phyloP scores from a whole-genome alignment of 208 protist genomes.

The Vickermania ingenoplastis region DNA sequence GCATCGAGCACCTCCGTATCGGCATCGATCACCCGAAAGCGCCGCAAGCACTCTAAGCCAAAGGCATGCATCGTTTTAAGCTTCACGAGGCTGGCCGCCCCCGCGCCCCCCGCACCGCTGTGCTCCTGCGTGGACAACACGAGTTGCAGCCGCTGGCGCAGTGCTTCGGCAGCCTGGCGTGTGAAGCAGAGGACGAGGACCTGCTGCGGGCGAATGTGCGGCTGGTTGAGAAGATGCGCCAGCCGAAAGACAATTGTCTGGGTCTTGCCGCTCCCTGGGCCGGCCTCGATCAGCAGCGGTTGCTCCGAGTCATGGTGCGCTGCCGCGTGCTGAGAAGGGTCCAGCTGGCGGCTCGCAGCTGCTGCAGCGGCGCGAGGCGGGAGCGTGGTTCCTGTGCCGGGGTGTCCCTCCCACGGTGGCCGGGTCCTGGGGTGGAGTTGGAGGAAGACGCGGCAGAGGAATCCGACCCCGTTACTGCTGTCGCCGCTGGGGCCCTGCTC shows the following conservation, averaged over 20 bases:
- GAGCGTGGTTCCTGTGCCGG: neutral
- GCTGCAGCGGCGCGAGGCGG: neutral
- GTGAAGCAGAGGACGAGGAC: constrained; percentile 85
- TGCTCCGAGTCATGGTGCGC: constrained; percentile 24
- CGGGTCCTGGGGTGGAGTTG: too few species aligned
- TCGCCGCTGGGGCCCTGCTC: too few species aligned
- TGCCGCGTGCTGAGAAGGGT: constrained; percentile 42
- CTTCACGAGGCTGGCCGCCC: constrained; percentile 24
- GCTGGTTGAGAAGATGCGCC: constrained; percentile 33
- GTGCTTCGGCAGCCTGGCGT: constrained; percentile 63
- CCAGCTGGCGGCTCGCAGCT: constrained; percentile 20
- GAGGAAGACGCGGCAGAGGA: too few species aligned
- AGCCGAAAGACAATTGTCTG: constrained; percentile 79
- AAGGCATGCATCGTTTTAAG: constrained; percentile 83
- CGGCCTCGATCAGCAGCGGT: constrained; percentile 61
- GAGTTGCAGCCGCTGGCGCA: constrained; percentile 49
- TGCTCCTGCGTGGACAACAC: constrained; percentile 21
- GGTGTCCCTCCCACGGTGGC: too few species aligned
- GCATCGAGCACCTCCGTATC: constrained; percentile 55
- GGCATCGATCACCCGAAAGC: constrained; percentile 32
- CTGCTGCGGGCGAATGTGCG: constrained; percentile 33
- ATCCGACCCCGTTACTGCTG: too few species aligned
- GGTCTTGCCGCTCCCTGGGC: constrained; percentile 84
- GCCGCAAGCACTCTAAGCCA: constrained; percentile 69
- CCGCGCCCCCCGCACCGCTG: neutral